Percentiles rank a stretch among this genome's conserved stretches.
Conservation (phyloP, 2,329 filamentous ascomycete genomes). For the Chaetoscypha palmicola region DNA sequence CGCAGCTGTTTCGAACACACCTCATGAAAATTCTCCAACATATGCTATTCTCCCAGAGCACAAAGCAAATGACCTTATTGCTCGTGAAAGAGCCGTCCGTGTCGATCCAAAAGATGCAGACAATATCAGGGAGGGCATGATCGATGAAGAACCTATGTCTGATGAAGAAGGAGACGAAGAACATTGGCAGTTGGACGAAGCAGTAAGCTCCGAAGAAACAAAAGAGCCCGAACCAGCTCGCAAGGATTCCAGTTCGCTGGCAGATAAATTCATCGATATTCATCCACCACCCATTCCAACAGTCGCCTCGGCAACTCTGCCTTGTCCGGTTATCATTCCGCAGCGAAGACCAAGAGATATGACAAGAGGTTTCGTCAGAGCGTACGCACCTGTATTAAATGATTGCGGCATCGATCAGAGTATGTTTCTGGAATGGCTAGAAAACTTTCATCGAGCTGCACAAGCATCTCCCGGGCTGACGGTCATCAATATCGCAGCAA, state of each 20-base stretch:
- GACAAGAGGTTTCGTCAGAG: slow-evolving; percentile 44
- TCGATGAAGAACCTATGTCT: slow-evolving; percentile 1
- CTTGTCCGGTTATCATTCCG: slow-evolving; percentile 41
- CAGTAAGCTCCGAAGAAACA: slow-evolving; percentile 3
- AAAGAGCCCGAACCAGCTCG: slow-evolving; percentile 2
- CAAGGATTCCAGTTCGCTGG: slow-evolving; percentile 10
- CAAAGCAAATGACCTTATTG: too few relatives aligned
- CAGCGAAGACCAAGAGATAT: slow-evolving; percentile 44
- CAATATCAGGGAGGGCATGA: too few relatives aligned
- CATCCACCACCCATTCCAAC: slow-evolving; percentile 17
- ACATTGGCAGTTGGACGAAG: slow-evolving; percentile 25
- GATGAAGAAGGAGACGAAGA: slow-evolving; percentile 24
- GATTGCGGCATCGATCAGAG: slow-evolving; percentile 40
- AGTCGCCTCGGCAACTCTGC: slow-evolving; percentile 21
- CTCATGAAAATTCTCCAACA: too few relatives aligned
- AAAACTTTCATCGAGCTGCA: slow-evolving; percentile 39
- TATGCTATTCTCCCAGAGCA: too few relatives aligned
- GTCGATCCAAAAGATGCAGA: too few relatives aligned
- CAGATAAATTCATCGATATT: slow-evolving; percentile 16
- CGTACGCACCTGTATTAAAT: slow-evolving; percentile 42
- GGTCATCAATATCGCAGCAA: slow-evolving; percentile 36
- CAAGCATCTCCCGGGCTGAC: slow-evolving; percentile 34
- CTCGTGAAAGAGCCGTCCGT: too few relatives aligned
- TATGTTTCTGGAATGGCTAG: slow-evolving; percentile 42
- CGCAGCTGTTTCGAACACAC: too few relatives aligned